These are phyloP conservation scores for Letharia lupina DNA, from an alignment of 495 filamentous ascomycete genomes.

Conservation along the genomic window DNA sequence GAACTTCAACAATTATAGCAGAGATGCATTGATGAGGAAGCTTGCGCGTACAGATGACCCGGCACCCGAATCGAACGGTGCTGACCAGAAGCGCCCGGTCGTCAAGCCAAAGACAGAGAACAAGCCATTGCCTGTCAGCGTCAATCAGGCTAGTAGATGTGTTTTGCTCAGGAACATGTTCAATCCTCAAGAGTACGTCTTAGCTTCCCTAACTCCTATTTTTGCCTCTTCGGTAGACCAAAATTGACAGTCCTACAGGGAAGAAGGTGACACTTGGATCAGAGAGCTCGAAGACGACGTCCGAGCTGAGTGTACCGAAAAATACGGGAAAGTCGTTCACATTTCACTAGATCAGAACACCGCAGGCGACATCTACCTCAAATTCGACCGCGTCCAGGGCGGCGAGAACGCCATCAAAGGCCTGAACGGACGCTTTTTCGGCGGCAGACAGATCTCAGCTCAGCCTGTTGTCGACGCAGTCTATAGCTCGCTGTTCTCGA, in stretches of 20 bases:
- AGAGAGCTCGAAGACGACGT: conserved; percentile 95
- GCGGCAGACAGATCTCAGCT: conserved; percentile 79
- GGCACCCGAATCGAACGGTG: conserved; percentile 47
- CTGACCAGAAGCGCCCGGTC: conserved; percentile 59
- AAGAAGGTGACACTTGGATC: conserved; percentile 80
- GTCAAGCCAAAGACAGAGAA: conserved; percentile 70
- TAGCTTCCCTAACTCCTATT: not conserved
- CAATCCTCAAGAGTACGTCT: conserved; percentile 76
- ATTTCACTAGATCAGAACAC: conserved; percentile 90
- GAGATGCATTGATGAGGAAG: conserved; percentile 95
- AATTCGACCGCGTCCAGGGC: conserved; percentile 89
- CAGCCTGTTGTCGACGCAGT: conserved; percentile 95
- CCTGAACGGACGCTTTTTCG: conserved; percentile 93
- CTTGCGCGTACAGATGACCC: conserved; percentile 93
- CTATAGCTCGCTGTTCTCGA: conserved; percentile 93
- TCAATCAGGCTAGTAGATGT: conserved; percentile 89
- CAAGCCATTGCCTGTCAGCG: conserved; percentile 74
- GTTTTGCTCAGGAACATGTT: conserved; percentile 95
- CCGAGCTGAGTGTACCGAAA: conserved; percentile 81
- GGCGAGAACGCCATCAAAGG: conserved; percentile 97
- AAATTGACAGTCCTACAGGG: conserved; percentile 52
- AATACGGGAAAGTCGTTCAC: conserved; percentile 98
- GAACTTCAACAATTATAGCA: conserved; percentile 98
- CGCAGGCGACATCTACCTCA: conserved; percentile 93
- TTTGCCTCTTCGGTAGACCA: not conserved